A percentile compares a stretch with the other conserved stretches of the same genome.
Conservation (phyloP, 805 yeast species). For the Cyberlindnera bimundalis region DNA sequence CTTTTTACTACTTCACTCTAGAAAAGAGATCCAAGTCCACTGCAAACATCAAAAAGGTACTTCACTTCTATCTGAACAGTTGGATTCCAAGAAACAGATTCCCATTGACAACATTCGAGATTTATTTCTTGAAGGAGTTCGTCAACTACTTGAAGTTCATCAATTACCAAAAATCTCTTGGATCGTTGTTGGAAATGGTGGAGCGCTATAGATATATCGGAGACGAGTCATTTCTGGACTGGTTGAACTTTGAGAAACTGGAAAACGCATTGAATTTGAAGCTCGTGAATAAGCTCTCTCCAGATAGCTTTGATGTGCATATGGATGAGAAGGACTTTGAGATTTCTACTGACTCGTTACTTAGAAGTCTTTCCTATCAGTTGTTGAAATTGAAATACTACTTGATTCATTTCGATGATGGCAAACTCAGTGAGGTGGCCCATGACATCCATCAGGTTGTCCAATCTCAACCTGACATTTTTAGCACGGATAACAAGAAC, state of each 20-base stretch:
- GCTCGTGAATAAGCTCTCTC: conserved; percentile 3
- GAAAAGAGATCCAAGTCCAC: conserved; percentile 33
- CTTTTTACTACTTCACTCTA: conserved; percentile 31
- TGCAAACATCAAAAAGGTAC: conserved; percentile 30
- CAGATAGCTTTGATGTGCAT: conserved; percentile 5
- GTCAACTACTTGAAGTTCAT: conserved; percentile 22
- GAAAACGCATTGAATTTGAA: conserved; percentile 17
- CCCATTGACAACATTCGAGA: conserved; percentile 16
- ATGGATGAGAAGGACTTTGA: conserved; percentile 1
- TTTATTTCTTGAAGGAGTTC: conserved; percentile 15
- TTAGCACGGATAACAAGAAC: conserved; percentile 17
- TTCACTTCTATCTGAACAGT: conserved; percentile 29
- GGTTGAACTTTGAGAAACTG: conserved; percentile 14
- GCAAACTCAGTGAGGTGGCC: conserved; percentile 10
- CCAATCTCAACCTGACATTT: background rate
- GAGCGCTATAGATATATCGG: conserved; percentile 14
- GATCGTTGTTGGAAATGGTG: conserved; percentile 9
- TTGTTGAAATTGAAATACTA: conserved; percentile 18
- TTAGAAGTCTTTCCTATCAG: conserved; percentile 8
- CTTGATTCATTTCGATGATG: conserved; percentile 15
- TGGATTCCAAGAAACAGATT: conserved; percentile 29
- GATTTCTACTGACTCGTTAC: conserved; percentile 2
- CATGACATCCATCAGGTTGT: conserved; percentile 2
- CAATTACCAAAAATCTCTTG: conserved; percentile 17
- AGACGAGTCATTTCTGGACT: conserved; percentile 10